phyloP scores from a whole-genome alignment of 2,329 filamentous ascomycete species.

The Trichophyton schoenleinii region DNA sequence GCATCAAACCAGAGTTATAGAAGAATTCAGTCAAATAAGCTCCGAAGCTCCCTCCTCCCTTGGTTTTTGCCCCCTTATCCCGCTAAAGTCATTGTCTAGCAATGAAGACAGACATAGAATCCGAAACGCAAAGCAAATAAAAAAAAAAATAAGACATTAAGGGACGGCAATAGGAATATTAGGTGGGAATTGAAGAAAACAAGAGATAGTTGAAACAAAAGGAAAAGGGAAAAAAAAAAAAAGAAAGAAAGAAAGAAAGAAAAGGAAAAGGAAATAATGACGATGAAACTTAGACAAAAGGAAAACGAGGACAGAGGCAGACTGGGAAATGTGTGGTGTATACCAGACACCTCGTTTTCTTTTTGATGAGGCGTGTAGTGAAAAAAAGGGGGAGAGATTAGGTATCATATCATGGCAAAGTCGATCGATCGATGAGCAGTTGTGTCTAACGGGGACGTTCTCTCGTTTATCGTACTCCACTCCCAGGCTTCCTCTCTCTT shows the following conservation, averaged over 20 bases:
- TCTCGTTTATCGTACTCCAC: background rate
- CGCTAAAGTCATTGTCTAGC: slow-evolving; percentile 1
- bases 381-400: background rate
- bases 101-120: background rate
- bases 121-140: background rate
- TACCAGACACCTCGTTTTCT: background rate
- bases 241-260: no score
- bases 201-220: background rate
- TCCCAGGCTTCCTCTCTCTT: background rate
- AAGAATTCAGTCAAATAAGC: background rate
- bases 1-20: background rate
- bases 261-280: background rate
- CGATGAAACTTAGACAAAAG: background rate
- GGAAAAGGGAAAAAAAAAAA: background rate
- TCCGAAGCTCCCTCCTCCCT: background rate
- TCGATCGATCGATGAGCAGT: background rate
- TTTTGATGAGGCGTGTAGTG: background rate
- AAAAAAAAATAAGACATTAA: background rate
- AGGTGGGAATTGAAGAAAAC: background rate
- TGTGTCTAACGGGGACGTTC: background rate
- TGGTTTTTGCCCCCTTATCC: background rate
- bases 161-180: background rate
- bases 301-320: background rate
- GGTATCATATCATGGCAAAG: background rate
- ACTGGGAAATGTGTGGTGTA: background rate